These are phyloP conservation scores for Sphaceloma murrayae DNA, from an alignment of 2,329 filamentous ascomycete species.

Conservation along the genomic window DNA sequence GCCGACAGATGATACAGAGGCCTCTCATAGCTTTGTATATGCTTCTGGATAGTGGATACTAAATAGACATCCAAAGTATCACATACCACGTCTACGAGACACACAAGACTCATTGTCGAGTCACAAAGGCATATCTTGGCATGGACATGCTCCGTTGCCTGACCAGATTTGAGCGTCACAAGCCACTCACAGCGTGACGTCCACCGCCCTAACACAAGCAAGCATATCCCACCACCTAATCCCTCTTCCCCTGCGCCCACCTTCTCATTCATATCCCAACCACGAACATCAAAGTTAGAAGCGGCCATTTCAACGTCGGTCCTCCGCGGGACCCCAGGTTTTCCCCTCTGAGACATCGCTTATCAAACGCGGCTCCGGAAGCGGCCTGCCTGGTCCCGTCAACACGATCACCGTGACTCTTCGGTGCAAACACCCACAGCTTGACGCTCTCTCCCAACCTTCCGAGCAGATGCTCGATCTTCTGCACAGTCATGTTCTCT, in stretches of 20 bases:
- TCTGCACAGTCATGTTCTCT: constrained; percentile 57
- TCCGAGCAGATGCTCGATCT: constrained; percentile 1
- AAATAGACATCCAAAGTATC: no score
- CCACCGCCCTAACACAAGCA: constrained; percentile 12
- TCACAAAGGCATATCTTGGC: not conserved
- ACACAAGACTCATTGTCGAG: not conserved
- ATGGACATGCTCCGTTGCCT: not conserved
- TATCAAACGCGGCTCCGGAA: constrained; percentile 10
- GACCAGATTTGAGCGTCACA: constrained; percentile 10
- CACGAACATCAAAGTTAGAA: no score
- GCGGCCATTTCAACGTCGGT: no score
- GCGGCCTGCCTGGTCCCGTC: constrained; percentile 10
- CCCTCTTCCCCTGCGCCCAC: not conserved
- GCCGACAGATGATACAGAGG: no score
- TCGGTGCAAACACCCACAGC: not conserved
- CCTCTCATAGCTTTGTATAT: no score
- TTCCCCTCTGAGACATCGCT: constrained; percentile 12
- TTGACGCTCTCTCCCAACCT: not conserved
- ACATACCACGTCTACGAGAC: no score
- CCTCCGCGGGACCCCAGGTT: no score
- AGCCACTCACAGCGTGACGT: constrained; percentile 16
- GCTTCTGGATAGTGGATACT: no score
- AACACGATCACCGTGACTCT: constrained; percentile 1
- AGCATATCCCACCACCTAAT: constrained; percentile 1
- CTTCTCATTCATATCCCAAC: constrained; percentile 1